phyloP scores from a whole-genome alignment of 495 filamentous ascomycete species.

The Aspergillus cristatus region DNA sequence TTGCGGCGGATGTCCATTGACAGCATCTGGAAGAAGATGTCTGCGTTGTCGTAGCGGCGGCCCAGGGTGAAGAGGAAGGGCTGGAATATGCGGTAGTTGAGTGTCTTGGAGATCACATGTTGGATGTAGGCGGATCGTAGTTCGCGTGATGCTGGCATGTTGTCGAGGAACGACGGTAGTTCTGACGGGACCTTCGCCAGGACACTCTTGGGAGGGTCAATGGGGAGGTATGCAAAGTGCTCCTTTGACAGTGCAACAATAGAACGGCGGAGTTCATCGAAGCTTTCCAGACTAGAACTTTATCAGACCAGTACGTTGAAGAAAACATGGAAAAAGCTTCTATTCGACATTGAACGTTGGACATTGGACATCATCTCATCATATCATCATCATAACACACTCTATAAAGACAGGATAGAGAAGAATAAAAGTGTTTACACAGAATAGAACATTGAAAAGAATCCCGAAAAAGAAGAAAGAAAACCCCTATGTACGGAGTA shows the following conservation, averaged over 20 bases:
- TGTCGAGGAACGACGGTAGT: conserved; percentile 48
- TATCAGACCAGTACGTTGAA: conserved; percentile 42
- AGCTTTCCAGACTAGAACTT: conserved; percentile 48
- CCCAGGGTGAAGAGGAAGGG: conserved; percentile 57
- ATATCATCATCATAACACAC: conserved; percentile 15
- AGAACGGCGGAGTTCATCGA: conserved; percentile 46
- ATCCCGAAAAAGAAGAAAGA: conserved; percentile 11
- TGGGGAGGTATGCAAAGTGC: conserved; percentile 48
- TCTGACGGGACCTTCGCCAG: conserved; percentile 44
- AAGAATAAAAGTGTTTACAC: conserved; percentile 12
- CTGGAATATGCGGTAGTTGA: conserved; percentile 55
- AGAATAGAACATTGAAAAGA: conserved; percentile 10
- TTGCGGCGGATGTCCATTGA: conserved; percentile 54
- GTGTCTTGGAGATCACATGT: conserved; percentile 48
- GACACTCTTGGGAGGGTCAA: conserved; percentile 44
- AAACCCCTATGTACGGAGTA: conserved; percentile 16
- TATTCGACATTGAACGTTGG: too few species aligned
- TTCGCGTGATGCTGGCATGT: conserved; percentile 40
- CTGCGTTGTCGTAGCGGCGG: conserved; percentile 52
- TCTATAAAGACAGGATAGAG: conserved; percentile 5
- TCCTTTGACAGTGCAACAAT: conserved; percentile 50
- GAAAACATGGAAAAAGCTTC: too few species aligned
- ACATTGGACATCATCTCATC: conserved; percentile 32
- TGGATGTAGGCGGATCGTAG: conserved; percentile 53
- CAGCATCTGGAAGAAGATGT: conserved; percentile 52